Evolutionary conservation across 2,329 filamentous ascomycete genomes (phyloP).

Genomic region (Trichoderma aggressivum): DNA sequence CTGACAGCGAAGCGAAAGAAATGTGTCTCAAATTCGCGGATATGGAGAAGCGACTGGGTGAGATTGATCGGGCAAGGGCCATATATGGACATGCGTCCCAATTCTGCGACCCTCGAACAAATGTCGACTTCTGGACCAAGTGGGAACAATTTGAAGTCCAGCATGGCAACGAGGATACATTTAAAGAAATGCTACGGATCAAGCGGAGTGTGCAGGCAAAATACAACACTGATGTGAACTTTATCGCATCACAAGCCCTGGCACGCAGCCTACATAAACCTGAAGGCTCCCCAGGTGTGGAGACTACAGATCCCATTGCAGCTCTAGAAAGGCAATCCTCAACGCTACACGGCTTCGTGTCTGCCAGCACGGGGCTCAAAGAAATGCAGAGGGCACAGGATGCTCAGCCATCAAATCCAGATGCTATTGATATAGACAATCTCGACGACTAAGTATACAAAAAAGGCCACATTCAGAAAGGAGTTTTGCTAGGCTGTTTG

Average conservation of each 20-base stretch:
- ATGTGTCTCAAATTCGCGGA: slow-evolving; percentile 99
- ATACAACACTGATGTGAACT: slow-evolving; percentile 98
- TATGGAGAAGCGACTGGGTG: slow-evolving; percentile 86
- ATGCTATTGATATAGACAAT: slow-evolving; percentile 78
- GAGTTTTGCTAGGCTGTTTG: not conserved
- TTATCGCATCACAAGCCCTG: slow-evolving; percentile 93
- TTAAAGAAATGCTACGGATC: slow-evolving; percentile 98
- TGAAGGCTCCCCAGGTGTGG: slow-evolving; percentile 40
- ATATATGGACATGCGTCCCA: slow-evolving; percentile 97
- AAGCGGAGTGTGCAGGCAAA: slow-evolving; percentile 96
- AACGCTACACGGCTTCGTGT: slow-evolving; percentile 86
- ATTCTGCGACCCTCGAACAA: slow-evolving; percentile 92
- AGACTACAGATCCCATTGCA: slow-evolving; percentile 78
- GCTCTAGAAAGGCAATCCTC: slow-evolving; percentile 83
- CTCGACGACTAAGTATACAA: slow-evolving; percentile 55
- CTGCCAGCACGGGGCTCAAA: slow-evolving; percentile 72
- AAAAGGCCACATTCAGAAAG: not conserved
- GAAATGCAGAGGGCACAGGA: slow-evolving; percentile 42
- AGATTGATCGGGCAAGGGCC: slow-evolving; percentile 90
- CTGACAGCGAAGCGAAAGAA: slow-evolving; percentile 86
- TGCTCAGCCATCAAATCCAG: slow-evolving; percentile 65
- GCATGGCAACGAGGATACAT: slow-evolving; percentile 98
- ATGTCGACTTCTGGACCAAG: slow-evolving; percentile 87
- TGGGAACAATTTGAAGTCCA: slow-evolving; percentile 98
- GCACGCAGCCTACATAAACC: slow-evolving; percentile 71